Conservation (phyloP, 345 rosid genomes). For the Pistacia vera region DNA sequence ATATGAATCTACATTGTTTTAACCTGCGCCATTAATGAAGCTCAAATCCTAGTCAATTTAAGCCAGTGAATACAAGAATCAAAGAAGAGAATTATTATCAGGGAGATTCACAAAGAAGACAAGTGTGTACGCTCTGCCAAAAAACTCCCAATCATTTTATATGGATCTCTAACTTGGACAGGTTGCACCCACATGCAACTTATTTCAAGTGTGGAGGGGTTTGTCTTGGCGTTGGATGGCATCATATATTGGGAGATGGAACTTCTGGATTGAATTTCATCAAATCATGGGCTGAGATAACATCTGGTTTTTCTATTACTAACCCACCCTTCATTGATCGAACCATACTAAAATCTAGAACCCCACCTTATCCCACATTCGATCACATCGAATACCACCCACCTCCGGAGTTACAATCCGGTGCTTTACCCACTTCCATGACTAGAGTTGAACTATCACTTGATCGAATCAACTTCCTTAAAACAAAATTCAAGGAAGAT, state of each 20-base stretch:
- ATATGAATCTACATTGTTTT: too few relatives aligned
- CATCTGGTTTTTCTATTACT: conserved; percentile 17
- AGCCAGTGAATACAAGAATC: too few relatives aligned
- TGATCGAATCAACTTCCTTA: conserved; percentile 23
- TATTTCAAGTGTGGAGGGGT: conserved; percentile 39
- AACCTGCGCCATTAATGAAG: too few relatives aligned
- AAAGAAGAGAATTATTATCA: too few relatives aligned
- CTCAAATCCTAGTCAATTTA: too few relatives aligned
- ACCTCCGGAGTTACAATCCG: neutral
- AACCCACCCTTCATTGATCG: conserved; percentile 23
- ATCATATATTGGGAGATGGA: conserved; percentile 31
- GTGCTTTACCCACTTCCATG: neutral
- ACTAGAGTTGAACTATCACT: conserved; percentile 12
- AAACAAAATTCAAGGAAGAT: conserved; percentile 1
- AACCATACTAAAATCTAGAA: conserved; percentile 3
- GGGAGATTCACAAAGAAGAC: too few relatives aligned
- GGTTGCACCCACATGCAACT: too few relatives aligned
- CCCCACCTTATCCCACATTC: conserved; percentile 19
- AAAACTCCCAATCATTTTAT: too few relatives aligned
- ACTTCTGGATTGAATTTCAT: conserved; percentile 17
- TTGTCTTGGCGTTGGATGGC: conserved; percentile 19
- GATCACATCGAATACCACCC: conserved; percentile 30
- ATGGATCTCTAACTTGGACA: too few relatives aligned
- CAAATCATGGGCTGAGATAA: conserved; percentile 28
- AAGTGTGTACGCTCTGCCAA: too few relatives aligned